Base-by-base conservation (phyloP, 1,139 yeast species). In the Saccharomyces hybrid region DNA sequence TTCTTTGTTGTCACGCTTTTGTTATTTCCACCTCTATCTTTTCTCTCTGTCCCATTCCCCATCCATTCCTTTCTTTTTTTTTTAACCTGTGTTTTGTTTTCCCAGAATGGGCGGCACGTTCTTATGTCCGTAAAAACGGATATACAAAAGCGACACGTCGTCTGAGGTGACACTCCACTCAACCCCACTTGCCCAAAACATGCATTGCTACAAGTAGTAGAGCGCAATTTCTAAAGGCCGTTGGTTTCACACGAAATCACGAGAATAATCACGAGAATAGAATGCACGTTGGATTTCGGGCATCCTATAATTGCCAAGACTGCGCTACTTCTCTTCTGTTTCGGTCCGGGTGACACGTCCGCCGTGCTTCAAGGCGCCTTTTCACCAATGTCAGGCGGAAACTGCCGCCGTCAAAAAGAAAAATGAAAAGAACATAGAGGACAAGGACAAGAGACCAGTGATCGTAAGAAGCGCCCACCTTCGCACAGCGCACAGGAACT, bases 391-490 rank as follows among this genome's bases (percentile, higher is more conserved):
- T 7, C 32, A 26, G 32, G 32, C 48, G 19, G 48, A 46, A 26
- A 28, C 48, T 28, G 48, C 32, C 29, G 48, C 48, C 29, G 48
- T 26, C 48, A 28, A 28, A 28, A 46, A 28, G 48, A 26, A 28
- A 46, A 46, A 27, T 32, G 32, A 26, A 28, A 27, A 28, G 48
- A 26, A 26, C 11, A 16, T 16, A 26, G 48, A 46, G 9, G 48
- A 26, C 48, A 46, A 38, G 44, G 44, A 38, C 44, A 38, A 38
- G 44, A 38, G 13, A 4, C 44, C 44, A 38, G 44, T 16, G 48
- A 28, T 28, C 32, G 48, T 11, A 46, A 46, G 32, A 46, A 46
- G 48, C 48, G 48, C 32, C 32, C 48, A 46, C 32, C 48, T 13
- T n/a, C 48, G 48, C 48, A 26, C 48, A 46, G 23, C 48, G 32